Evolutionary conservation across 306 rosid genomes (phyloP), one percentile per base, ranked within the genome.

Genomic region (Dryas octopetala): DNA sequence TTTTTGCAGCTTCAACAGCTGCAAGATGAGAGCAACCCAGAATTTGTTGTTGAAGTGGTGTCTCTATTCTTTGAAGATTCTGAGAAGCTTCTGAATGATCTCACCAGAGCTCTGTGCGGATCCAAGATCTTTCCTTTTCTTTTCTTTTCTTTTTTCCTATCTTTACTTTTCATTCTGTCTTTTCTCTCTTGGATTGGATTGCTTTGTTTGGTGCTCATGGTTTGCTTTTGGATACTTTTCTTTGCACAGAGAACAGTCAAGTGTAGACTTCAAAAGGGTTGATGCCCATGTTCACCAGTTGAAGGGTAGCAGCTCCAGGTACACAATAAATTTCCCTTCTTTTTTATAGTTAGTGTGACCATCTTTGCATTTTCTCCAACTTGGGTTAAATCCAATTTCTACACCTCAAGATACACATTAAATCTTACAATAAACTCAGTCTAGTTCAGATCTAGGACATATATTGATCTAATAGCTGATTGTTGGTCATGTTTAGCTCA

Each of bases 281-380:
- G 99, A 93, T 89, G 92, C 97, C 47, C 93, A 88, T 85, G 98
- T 92, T 73, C 98, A 96, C 86, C 99, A 92, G 84, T 81, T 96
- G 50, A 96, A 96, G 90, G 98, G 99, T 54, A 96, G 99, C 86
- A 92, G 97, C 84, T 90, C 99, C 75, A 96, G 99, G 99, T 96
- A 85, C 46, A 51, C 66, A 16, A 13, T 66, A 23, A 67, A 71
- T 74, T 69, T 72, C 23, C 16, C 48, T 66, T 62, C 4, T 45
- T 4, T 68, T 43, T 28, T 65, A 45, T 53, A 4, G 46, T 26
- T 46, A 45, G 10, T 72, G 63, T 9, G 11, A 72, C 46, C 7
- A 1, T 71, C 58, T 40, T 19, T 55, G 32, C 32, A 17, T 41
- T 45, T 48, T 45, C 19, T 44, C 12, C 16, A 49, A 28, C n/a